Percentiles rank a stretch among this genome's conserved stretches.
Evolutionary conservation across 192 early-diverging fungal species (phyloP).

Genomic region (Dispira simplex): DNA sequence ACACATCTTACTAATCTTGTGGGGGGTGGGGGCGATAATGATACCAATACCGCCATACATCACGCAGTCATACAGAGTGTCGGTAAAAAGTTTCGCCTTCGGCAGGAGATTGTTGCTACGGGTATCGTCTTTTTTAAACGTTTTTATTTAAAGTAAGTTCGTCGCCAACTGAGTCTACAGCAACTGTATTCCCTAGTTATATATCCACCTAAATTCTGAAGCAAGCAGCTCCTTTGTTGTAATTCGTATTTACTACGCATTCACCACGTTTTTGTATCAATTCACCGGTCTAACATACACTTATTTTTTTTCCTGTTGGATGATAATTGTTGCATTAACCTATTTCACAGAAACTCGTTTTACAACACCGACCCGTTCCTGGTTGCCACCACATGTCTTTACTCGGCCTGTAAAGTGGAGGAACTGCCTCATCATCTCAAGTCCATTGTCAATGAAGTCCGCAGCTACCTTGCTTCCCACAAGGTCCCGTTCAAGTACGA

Average conservation of each 20-base stretch:
- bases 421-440: conserved; percentile 58
- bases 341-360: conserved; percentile 43
- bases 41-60: neutral
- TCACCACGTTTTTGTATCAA: too few relatives aligned
- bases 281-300: too few relatives aligned
- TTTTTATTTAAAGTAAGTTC: conserved; percentile 67
- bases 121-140: conserved; percentile 79
- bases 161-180: neutral
- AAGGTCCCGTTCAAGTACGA: conserved; percentile 42
- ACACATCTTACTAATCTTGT: conserved; percentile 12
- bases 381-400: conserved; percentile 66
- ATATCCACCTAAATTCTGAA: neutral
- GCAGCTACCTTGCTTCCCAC: conserved; percentile 11
- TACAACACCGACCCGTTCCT: conserved; percentile 61
- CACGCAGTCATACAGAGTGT: conserved; percentile 48
- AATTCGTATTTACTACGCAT: neutral
- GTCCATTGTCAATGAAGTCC: conserved; percentile 20
- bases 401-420: conserved; percentile 81
- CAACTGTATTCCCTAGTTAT: neutral
- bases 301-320: too few relatives aligned
- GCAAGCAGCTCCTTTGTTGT: neutral
- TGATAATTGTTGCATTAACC: too few relatives aligned
- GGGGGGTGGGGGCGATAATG: too few relatives aligned
- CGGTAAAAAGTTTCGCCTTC: conserved; percentile 47
- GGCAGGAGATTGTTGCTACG: conserved; percentile 74